A percentile compares a stretch with the other conserved stretches of the same genome.
Conservation (phyloP, 2,329 filamentous ascomycete genomes). For the Diatrype stigma region DNA sequence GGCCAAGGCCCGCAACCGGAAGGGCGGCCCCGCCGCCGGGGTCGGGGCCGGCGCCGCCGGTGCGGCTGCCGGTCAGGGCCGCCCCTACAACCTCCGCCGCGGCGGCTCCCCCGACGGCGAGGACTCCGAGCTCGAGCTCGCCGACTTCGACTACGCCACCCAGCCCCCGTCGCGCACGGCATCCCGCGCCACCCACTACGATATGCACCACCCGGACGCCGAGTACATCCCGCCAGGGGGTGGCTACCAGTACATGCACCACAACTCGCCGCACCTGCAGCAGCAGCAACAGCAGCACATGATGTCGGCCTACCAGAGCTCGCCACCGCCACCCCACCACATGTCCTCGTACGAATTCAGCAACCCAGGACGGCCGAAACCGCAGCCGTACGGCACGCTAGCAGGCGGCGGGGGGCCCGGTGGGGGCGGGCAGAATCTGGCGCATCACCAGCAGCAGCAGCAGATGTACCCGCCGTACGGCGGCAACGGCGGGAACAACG, state of each 20-base stretch:
- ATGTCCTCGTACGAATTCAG: conserved; percentile 31
- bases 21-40: conserved; percentile 12
- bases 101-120: conserved; percentile 34
- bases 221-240: conserved; percentile 22
- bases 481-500: background rate
- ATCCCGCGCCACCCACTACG: conserved; percentile 26
- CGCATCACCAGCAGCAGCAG: background rate
- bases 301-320: background rate
- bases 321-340: conserved; percentile 6
- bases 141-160: conserved; percentile 40
- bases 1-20: conserved; percentile 56
- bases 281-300: conserved; percentile 1
- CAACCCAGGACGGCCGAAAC: conserved; percentile 33
- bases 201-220: conserved; percentile 25
- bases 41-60: too few relatives aligned
- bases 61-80: too few relatives aligned
- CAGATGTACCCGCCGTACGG: background rate
- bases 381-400: conserved; percentile 31
- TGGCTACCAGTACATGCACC: conserved; percentile 7
- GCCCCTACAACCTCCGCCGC: conserved; percentile 23
- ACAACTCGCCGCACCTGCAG: conserved; percentile 1
- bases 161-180: conserved; percentile 25
- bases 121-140: conserved; percentile 42
- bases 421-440: background rate
- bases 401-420: too few relatives aligned